Conservation (phyloP, 768 basidiomycete genomes). For the Termitomyces sp. region DNA sequence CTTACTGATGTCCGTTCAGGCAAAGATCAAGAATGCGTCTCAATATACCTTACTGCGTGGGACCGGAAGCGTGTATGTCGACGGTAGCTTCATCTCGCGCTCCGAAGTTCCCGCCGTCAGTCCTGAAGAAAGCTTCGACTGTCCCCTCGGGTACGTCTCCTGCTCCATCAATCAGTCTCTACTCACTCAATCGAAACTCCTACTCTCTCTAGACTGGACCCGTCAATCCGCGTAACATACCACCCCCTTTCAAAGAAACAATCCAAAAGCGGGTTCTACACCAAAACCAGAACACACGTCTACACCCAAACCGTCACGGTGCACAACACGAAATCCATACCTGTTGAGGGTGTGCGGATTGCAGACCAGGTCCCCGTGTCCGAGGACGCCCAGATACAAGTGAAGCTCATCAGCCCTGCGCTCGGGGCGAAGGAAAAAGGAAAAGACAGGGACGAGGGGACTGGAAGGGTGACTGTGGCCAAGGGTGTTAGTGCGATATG, state of each 20-base stretch:
- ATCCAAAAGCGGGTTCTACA: conserved; percentile 18
- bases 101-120: conserved; percentile 18
- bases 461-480: neutral
- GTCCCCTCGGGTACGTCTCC: conserved; percentile 20
- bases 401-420: neutral
- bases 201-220: conserved; percentile 23
- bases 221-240: conserved; percentile 22
- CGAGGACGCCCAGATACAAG: conserved; percentile 10
- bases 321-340: conserved; percentile 16
- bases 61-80: conserved; percentile 21
- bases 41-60: conserved; percentile 19
- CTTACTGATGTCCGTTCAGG: too few relatives aligned
- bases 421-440: neutral
- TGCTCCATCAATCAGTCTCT: neutral
- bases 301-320: conserved; percentile 20
- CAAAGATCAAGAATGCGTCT: conserved; percentile 22
- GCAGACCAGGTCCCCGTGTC: conserved; percentile 21
- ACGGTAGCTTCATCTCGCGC: conserved; percentile 24
- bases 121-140: conserved; percentile 25
- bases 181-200: neutral
- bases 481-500: conserved; percentile 20
- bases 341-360: conserved; percentile 13
- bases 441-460: neutral
- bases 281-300: conserved; percentile 15
- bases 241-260: conserved; percentile 18